Conservation (phyloP, 2,329 filamentous ascomycete species). For the Fusarium equiseti region DNA sequence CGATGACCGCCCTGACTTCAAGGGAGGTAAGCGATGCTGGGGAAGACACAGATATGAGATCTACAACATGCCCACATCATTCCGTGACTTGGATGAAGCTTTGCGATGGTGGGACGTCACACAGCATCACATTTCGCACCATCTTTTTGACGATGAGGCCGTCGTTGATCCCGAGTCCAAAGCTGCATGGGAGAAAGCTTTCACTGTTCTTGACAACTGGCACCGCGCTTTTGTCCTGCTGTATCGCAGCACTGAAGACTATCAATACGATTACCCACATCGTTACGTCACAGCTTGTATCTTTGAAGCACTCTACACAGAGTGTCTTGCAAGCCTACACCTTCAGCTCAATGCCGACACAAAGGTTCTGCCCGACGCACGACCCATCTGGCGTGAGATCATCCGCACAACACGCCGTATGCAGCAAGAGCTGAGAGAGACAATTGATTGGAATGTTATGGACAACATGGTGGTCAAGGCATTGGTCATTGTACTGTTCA, state of each 20-base stretch:
- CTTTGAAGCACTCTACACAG: slow-evolving; percentile 38
- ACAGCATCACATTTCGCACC: slow-evolving; percentile 32
- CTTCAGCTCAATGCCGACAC: slow-evolving; percentile 9
- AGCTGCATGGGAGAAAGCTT: slow-evolving; percentile 22
- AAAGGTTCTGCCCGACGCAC: slow-evolving; percentile 33
- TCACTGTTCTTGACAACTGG: slow-evolving; percentile 26
- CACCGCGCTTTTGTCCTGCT: slow-evolving; percentile 33
- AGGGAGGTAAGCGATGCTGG: neutral
- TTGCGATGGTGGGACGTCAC: slow-evolving; percentile 38
- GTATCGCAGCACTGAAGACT: slow-evolving; percentile 21
- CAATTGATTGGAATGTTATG: slow-evolving; percentile 6
- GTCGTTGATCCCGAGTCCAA: neutral
- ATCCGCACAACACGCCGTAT: slow-evolving; percentile 21
- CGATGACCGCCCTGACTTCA: slow-evolving; percentile 1
- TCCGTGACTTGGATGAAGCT: slow-evolving; percentile 32
- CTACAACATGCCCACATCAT: slow-evolving; percentile 31
- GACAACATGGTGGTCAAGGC: slow-evolving; percentile 41
- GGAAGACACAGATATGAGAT: slow-evolving; percentile 26
- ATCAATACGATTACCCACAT: slow-evolving; percentile 15
- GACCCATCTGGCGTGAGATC: slow-evolving; percentile 38
- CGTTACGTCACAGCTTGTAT: slow-evolving; percentile 32
- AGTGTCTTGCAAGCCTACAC: slow-evolving; percentile 33
- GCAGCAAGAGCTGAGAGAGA: slow-evolving; percentile 7
- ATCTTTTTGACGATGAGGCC: neutral
- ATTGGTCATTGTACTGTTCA: slow-evolving; percentile 36